Conservation (phyloP, 106 monocot species). For the Dioscorea dumetorum region DNA sequence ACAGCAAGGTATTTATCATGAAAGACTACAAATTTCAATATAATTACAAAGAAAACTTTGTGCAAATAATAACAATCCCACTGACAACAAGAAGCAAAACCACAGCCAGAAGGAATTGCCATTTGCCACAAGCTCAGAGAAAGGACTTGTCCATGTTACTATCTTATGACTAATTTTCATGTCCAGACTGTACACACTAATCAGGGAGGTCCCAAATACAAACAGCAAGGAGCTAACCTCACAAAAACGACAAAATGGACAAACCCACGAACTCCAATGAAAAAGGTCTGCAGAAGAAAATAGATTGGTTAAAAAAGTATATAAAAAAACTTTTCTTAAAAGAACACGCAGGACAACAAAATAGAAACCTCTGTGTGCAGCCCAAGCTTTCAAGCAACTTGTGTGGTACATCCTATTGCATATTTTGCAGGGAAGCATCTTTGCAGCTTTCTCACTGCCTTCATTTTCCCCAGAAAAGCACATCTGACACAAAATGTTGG, state of each 20-base stretch:
- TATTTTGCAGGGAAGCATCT: slow-evolving; percentile 81
- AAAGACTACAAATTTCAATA: too few relatives aligned
- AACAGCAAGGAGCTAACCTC: slow-evolving; percentile 50
- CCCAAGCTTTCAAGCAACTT: slow-evolving; percentile 84
- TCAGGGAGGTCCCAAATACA: not conserved
- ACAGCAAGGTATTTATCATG: too few relatives aligned
- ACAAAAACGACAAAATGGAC: slow-evolving; percentile 87
- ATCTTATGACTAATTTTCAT: too few relatives aligned
- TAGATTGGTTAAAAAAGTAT: not conserved
- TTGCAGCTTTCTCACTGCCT: slow-evolving; percentile 63
- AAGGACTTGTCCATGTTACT: too few relatives aligned
- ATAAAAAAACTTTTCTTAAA: not conserved
- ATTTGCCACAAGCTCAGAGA: too few relatives aligned
- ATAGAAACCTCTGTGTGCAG: slow-evolving; percentile 74
- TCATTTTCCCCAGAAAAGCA: slow-evolving; percentile 96
- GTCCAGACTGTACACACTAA: too few relatives aligned
- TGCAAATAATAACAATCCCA: too few relatives aligned
- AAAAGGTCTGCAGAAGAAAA: slow-evolving; percentile 68
- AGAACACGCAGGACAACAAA: not conserved
- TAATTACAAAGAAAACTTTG: too few relatives aligned
- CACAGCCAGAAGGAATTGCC: too few relatives aligned
- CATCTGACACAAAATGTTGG: slow-evolving; percentile 79
- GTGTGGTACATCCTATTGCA: slow-evolving; percentile 87
- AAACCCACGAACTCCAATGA: slow-evolving; percentile 88
- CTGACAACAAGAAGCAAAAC: too few relatives aligned